phyloP scores from a whole-genome alignment of 257 asterid species.

The Solanum neorickii region DNA sequence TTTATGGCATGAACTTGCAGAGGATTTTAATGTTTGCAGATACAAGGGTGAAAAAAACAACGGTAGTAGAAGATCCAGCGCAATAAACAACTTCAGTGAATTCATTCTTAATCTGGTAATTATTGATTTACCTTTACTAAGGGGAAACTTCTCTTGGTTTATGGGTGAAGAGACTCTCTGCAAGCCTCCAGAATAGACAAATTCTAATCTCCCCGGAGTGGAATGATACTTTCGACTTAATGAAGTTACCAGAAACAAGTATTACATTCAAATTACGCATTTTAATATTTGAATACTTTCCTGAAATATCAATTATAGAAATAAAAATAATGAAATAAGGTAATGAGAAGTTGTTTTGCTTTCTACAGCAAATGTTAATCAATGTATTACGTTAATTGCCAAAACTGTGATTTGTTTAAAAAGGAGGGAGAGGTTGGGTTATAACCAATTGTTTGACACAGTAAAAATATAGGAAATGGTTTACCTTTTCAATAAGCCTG shows the following conservation, averaged over 20 bases:
- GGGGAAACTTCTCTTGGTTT: not conserved
- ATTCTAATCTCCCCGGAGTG: not conserved
- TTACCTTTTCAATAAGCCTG: no score
- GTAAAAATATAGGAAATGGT: no score
- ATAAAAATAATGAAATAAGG: no score
- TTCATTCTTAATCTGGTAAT: not conserved
- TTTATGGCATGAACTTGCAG: not conserved
- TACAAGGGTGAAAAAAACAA: not conserved
- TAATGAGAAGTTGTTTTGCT: no score
- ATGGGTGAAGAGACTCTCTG: not conserved
- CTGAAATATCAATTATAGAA: no score
- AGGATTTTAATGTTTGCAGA: fast-evolving
- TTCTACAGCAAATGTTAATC: no score
- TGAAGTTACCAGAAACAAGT: not conserved
- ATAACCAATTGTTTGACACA: no score
- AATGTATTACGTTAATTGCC: no score
- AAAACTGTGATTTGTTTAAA: no score
- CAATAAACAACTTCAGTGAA: not conserved
- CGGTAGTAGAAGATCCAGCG: not conserved
- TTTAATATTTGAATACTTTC: no score
- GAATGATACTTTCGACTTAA: not conserved
- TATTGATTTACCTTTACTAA: not conserved
- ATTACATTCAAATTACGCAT: not conserved
- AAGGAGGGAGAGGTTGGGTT: no score
- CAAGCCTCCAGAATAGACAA: not conserved